Base-by-base conservation (phyloP, 352 stramenopile species). In the Thraustotheca clavata region DNA sequence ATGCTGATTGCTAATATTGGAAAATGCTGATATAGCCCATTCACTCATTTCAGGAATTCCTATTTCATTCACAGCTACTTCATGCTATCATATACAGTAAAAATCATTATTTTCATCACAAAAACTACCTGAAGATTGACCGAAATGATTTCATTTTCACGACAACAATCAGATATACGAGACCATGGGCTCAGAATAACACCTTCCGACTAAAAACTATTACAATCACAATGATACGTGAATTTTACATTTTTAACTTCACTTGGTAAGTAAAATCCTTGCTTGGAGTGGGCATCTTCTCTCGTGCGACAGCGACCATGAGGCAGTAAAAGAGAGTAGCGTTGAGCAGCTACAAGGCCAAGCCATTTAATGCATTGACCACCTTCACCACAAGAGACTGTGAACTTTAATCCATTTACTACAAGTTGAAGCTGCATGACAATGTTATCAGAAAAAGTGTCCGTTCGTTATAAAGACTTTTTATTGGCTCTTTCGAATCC, bases 51-150 rank as follows among this genome's bases (percentile, higher is more conserved):
- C 70, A 2, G 86, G 86, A 5, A 83, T 73, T 20, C 85, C 85
- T 41, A 94, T 89, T 49, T 90, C 79, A 55, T 93, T 89, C 49
- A 95, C 81, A 0, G 76, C 68, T 6, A 95, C 80, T 68, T 88
- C 76, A 75, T 89, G 83, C 76, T 93, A 62, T 20, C 22, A 27
- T 9, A n/a, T 26, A 18, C n/a, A 4, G 46, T 55, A 0, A 12
- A 35, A 18, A 5, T 34, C 31, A n/a, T 26, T 16, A 16, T 49
- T 22, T 22, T 60, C 39, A 0, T 16, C 29, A 12, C 26, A 46
- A 6, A 24, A 14, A 4, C 20, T 67, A 88, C 79, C 79, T 88
- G 79, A 3, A 93, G 76, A 26, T 77, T 67, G 16, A 93, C 76
- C 1, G 67, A 79, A 36, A 91, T 68, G 1, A 36, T 73, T 55